Base-by-base conservation (phyloP, 257 asterid genomes). In the Nicotiana otophora region DNA sequence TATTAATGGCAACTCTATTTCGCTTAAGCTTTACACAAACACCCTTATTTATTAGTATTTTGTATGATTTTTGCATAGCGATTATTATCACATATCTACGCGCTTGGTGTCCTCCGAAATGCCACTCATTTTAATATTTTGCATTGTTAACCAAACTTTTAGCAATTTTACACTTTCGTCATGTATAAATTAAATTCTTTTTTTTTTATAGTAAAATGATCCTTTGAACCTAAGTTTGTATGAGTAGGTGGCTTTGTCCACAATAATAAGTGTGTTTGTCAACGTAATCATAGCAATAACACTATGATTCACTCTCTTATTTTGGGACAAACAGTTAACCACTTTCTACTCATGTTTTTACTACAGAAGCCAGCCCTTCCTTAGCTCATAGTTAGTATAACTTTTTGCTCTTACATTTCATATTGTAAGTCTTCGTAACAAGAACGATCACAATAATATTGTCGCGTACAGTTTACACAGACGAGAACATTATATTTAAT, bases 211-310 rank as follows among this genome's bases (percentile, higher is more conserved):
- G 10, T 39, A 42, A 42, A 36, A 42, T 7, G 34, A 70, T 70
- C 58, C 82, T 82, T 88, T 62, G 36, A 63, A 78, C 72, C 58
- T 61, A 82, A 77, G 86, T 81, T 65, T 65, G 23, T 51, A 81
- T 83, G 23, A 78, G 75, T 78, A 68, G 84, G 78, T 80, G 80
- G 83, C n/a, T 65, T 83, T 82, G 77, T 82, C 88, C 82, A 66
- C 84, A 81, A 81, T 82, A 76, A 81, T 80, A 70, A 83, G 80
- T 66, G 65, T 46, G 85, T 79, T 81, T 81, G 57, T 67, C 69
- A 77, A 82, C 70, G 48, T 81, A 84, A 86, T 82, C 77, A 67
- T 42, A 81, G 23, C 76, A 14, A 12, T 53, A 11, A 17, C 57
- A 53, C 36, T 28, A 72, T 20, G 14, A 53, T 42, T 20, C 20